Conservation (phyloP, 257 asterid species). For the Przewalskia tangutica region DNA sequence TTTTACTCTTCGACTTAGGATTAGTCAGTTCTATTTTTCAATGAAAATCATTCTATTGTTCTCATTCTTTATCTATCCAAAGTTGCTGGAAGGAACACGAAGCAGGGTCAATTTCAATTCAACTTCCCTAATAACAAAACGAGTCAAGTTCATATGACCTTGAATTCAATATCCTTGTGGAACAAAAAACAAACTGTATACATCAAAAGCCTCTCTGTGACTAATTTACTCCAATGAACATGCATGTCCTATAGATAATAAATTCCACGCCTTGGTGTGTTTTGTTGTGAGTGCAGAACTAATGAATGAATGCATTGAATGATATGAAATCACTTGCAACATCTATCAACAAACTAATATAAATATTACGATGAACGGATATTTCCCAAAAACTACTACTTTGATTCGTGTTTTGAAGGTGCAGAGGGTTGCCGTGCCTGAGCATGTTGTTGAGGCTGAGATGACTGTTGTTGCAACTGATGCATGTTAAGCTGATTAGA, state of each 20-base stretch:
- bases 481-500: conserved; percentile 25
- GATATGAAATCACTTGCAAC: neutral
- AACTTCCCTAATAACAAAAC: neutral
- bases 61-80: neutral
- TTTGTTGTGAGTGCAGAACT: conserved; percentile 2
- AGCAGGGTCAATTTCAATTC: neutral
- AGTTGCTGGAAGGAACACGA: neutral
- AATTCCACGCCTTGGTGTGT: neutral
- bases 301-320: conserved; percentile 31
- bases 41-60: neutral
- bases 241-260: neutral
- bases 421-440: conserved; percentile 20
- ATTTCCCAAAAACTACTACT: conserved; percentile 12
- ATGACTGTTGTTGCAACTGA: conserved; percentile 14
- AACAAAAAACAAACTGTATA: neutral
- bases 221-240: conserved; percentile 1
- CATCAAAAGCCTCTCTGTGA: neutral
- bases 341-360: neutral
- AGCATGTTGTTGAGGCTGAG: conserved; percentile 9
- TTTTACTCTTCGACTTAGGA: neutral
- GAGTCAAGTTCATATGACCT: neutral
- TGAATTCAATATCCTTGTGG: neutral
- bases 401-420: conserved; percentile 24
- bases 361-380: neutral
- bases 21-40: neutral